Base-by-base conservation (phyloP, 2,329 filamentous ascomycete genomes). In the Cercospora canescens region DNA sequence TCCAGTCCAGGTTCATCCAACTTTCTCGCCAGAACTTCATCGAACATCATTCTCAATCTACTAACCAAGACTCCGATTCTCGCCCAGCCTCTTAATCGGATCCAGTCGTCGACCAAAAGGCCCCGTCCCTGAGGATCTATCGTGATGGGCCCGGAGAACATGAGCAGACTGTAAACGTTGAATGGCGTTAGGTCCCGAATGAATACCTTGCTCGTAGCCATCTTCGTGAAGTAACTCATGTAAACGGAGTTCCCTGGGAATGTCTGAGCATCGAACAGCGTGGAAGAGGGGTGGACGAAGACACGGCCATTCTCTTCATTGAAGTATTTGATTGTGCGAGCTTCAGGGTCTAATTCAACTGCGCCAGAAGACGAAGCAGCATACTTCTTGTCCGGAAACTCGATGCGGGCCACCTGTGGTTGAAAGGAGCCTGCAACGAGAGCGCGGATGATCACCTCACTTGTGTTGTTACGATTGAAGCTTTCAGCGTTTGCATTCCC, bases 371-470 rank as follows among this genome's bases (percentile, higher is more conserved):
- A 87, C 2, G 92, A 93, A 37, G 89, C 88, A 12, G 92, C 91
- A 78, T 96, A 99, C 79, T 97, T 98, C 82, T 96, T 96, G 80
- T 97, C 93, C 0, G 95, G 95, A 72, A 97, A 92, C 70, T 93
- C 90, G 76, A 99, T 97, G 61, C 94, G 88, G 14, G 93, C 93
- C 70, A 97, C 88, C 79, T 98, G 94, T 0, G 95, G 95, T 45
- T 82, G 82, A 78, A 86, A 84, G 3, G 83, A 79, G 14, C 80
- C 83, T 1, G 84, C 84, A 8, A 83, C 78, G 16, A 85, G 75
- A 4, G 82, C 81, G 30, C 83, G 82, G 4, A 85, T 67, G 2
- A 85, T 79, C 0, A 80, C 76, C 24, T 80, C 79, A 66, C 82
- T 82, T 55, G 76, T 73, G 63, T 82, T 82, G 69, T 84, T 79